Base-by-base conservation (phyloP, 257 asterid species). In the Anisodus acutangulus region DNA sequence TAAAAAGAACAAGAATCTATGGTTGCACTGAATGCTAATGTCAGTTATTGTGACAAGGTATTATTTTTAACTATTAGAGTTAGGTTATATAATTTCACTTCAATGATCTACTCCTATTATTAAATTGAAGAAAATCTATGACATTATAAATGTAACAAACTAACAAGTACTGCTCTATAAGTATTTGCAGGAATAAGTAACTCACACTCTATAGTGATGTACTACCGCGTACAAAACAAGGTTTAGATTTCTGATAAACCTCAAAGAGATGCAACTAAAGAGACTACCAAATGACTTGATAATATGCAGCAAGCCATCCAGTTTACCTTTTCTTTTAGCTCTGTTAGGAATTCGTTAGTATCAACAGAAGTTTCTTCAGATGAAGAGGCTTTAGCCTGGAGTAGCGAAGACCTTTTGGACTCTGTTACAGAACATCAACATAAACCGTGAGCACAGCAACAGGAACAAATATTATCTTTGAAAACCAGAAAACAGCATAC, bases 301-400 rank as follows among this genome's bases (percentile, higher is more conserved):
- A 0, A 22, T 22, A 22, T 22, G 26, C 26, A 22, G 26, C 26
- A 22, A 22, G 26, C 51, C 10, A 43, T 31, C 72, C 0, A 37
- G 69, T 78, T 45, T 85, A 93, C 99, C 98, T 94, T 96, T 87
- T 92, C 91, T 85, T 94, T 93, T 31, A 96, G 91, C 89, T 96
- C 99, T 0, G 89, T 62, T 78, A 96, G 26, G 70, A 96, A 81
- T 84, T 94, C 98, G 80, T 79, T 88, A 85, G 94, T 47, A 87
- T 96, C 98, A 3, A 90, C 67, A 13, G 84, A 16, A 45, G 95
- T 41, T 89, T 95, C 98, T 3, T 94, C 98, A 17, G 99, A 94
- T 37, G 97, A 93, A 58, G 95, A 79, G 78, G 99, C 98, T 86
- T 90, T 96, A 84, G 87, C 92, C 57, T 82, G 87, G 83, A 88